Conservation (phyloP, 208 protist genomes). For the Novymonas esmeraldas region DNA sequence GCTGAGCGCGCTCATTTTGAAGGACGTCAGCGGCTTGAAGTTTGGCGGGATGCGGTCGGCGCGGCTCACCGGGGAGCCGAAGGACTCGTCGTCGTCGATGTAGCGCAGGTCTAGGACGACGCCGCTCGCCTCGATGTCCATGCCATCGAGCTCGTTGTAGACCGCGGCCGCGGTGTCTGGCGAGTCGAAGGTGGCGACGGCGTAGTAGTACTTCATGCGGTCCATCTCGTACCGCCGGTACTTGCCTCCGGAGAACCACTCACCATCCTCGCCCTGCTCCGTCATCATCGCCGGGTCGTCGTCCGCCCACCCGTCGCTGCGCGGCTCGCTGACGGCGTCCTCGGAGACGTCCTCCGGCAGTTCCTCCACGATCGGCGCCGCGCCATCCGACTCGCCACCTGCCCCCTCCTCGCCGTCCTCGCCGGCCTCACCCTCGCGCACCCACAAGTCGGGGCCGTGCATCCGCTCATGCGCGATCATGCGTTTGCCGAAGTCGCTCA, state of each 20-base stretch:
- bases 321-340: conserved; percentile 45
- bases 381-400: not conserved
- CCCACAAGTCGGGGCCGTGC: conserved; percentile 88
- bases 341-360: conserved; percentile 42
- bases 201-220: conserved; percentile 97
- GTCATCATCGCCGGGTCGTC: conserved; percentile 79
- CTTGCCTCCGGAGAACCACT: conserved; percentile 91
- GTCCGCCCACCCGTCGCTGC: conserved; percentile 72
- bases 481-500: conserved; percentile 95
- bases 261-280: conserved; percentile 83
- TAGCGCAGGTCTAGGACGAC: conserved; percentile 97
- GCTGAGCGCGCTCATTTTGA: conserved; percentile 84
- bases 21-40: conserved; percentile 81
- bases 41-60: conserved; percentile 75
- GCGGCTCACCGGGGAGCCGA: conserved; percentile 66
- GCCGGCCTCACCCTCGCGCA: conserved; percentile 47
- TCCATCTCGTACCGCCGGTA: conserved; percentile 94
- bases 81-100: conserved; percentile 94
- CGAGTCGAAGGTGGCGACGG: conserved; percentile 95
- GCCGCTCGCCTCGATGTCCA: conserved; percentile 95
- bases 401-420: conserved; percentile 10
- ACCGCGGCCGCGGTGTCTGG: conserved; percentile 89
- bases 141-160: conserved; percentile 95
- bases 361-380: conserved; percentile 37
- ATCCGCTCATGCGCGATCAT: conserved; percentile 90